Base-by-base conservation (phyloP, 1,284 basidiomycete genomes). In the Austroboletus olivaceoglutinosus region DNA sequence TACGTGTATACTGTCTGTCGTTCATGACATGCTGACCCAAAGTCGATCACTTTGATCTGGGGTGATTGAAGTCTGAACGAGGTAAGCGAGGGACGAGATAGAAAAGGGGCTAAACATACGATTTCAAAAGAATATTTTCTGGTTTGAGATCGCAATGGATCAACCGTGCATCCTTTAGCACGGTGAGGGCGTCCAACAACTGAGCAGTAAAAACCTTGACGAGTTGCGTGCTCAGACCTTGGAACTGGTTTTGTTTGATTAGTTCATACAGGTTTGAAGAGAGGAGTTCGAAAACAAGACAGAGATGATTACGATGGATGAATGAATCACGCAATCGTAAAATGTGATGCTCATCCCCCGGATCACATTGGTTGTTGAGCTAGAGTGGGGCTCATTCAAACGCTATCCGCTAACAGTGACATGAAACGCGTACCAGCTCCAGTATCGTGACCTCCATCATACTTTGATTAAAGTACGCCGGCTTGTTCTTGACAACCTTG, bases 361-460 rank as follows among this genome's bases (percentile, higher is more conserved):
- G 92, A 71, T 99, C 94, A 62, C 86, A 92, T 58, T 86, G 85
- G 68, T 88, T 91, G 73, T 98, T 97, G 58, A 98, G 80, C 93
- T 96, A 65, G 7, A 30, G 27, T 3, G 11, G 39, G 3, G 18
- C 18, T 58, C 13, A 53, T 27, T 27, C 27, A 23, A 31, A 4
- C 22, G 11, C 0, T 5, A 3, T 9, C 23, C 10, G 5, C 9
- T 1, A 18, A 45, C 2, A 33, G 21, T 0, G 23, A 51, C 31
- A 29, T 36, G 29, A 25, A 38, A 16, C 5, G 78, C 89, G 58
- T 52, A 94, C 93, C 73, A 98, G 76, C 67, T 98, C 93, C 44
- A 99, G 77, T 57, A 99, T 98, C 0, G 95, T 98, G 22, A 99
- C 97, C 71, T 99, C 97, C 96, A 99, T 99, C 91, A 98, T 98